These are phyloP conservation scores for Saccharomyces hybrid DNA, from an alignment of 1,139 yeast genomes.

Conservation along the genomic window DNA sequence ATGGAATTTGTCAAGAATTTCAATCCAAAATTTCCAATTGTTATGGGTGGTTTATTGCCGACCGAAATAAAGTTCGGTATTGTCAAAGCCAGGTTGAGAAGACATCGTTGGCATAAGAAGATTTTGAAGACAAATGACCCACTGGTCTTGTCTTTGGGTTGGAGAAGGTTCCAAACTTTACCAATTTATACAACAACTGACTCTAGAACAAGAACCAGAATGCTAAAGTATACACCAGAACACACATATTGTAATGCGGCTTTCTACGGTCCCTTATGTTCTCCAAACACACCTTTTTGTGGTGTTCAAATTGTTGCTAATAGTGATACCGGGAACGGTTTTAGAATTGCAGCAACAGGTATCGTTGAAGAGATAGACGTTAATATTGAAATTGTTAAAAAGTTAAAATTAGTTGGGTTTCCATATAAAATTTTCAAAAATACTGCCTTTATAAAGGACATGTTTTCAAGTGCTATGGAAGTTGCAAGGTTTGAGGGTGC, in stretches of 20 bases:
- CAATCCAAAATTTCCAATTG: constrained; percentile 75
- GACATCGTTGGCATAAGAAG: constrained; percentile 98
- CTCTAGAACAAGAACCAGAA: constrained; percentile 93
- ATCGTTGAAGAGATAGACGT: constrained; percentile 89
- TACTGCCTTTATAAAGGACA: constrained; percentile 94
- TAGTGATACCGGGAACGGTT: constrained; percentile 77
- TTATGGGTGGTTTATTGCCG: constrained; percentile 83
- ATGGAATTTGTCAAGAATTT: constrained; percentile 86
- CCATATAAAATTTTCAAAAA: constrained; percentile 91
- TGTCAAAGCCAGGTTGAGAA: constrained; percentile 86
- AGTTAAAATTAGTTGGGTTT: constrained; percentile 87
- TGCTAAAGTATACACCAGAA: constrained; percentile 97
- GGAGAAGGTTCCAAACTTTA: constrained; percentile 97
- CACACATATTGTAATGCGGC: constrained; percentile 96
- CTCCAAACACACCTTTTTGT: constrained; percentile 96
- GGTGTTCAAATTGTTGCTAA: constrained; percentile 87
- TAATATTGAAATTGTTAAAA: constrained; percentile 85
- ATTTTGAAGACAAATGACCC: constrained; percentile 95
- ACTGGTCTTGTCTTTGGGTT: constrained; percentile 83
- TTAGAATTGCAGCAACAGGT: constrained; percentile 97
- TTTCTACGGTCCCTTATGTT: constrained; percentile 93
- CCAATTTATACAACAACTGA: constrained; percentile 96
- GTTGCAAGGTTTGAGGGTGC: constrained; percentile 99
- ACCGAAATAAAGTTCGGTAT: constrained; percentile 93
- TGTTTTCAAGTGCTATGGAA: constrained; percentile 88